phyloP scores from a whole-genome alignment of 177 flowering plant species.

The Vitis hybrid region DNA sequence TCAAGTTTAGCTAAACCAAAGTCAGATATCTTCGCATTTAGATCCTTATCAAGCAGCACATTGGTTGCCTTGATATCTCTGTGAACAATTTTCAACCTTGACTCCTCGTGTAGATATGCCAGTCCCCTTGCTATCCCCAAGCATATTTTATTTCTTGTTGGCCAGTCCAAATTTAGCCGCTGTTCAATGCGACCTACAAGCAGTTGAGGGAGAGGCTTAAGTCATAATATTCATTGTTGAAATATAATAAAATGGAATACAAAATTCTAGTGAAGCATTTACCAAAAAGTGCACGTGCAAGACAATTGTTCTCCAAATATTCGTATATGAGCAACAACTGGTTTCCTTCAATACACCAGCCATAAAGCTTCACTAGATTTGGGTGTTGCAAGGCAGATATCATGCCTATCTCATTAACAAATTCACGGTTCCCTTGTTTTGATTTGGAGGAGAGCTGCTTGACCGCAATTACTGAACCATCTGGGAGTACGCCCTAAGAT shows the following conservation, averaged over 20 bases:
- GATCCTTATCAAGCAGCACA: constrained; percentile 80
- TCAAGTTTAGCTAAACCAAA: constrained; percentile 95
- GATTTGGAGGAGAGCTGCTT: constrained; percentile 92
- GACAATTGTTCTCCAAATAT: constrained; percentile 82
- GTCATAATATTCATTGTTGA: background rate
- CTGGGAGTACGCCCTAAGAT: constrained; percentile 67
- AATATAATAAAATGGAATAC: background rate
- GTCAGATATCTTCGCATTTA: constrained; percentile 94
- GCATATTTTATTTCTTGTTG: constrained; percentile 67
- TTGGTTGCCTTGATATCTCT: constrained; percentile 94
- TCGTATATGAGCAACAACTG: constrained; percentile 80
- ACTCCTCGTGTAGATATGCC: constrained; percentile 90
- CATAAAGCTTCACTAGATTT: constrained; percentile 80
- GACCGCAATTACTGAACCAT: constrained; percentile 80
- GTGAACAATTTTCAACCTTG: constrained; percentile 87
- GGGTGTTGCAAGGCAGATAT: constrained; percentile 89
- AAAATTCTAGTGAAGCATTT: constrained; percentile 9
- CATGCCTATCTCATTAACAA: constrained; percentile 93
- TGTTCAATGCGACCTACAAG: constrained; percentile 50
- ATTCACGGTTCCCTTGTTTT: constrained; percentile 94
- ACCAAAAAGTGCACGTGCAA: constrained; percentile 94
- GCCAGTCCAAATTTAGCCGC: constrained; percentile 63
- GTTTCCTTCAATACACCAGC: constrained; percentile 92
- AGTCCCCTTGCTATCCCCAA: constrained; percentile 80
- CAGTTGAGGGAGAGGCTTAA: background rate